Evolutionary conservation across 2,329 filamentous ascomycete species (phyloP), one percentile per base, ranked within the genome.

Genomic region (Pseudogymnoascus pannorum): DNA sequence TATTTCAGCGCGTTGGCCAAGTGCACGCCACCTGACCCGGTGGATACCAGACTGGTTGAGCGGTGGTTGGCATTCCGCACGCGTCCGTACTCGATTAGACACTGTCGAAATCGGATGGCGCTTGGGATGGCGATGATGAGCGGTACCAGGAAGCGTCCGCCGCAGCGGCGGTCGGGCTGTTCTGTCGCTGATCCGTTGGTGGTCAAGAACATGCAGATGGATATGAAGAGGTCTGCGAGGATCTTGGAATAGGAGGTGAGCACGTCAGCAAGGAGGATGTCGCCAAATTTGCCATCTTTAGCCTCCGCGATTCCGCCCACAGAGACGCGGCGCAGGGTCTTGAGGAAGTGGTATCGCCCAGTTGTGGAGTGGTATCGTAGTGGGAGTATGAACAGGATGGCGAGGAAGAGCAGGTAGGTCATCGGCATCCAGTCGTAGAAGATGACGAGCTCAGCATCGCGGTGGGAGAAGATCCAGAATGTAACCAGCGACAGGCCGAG

Each of bases 1-100:
- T 99, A 99, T 75, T 99, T 99, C 69, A 91, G 77, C 8, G 93
- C 93, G 79, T 99, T 99, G 72, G 91, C 92, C 29, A 97, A 79
- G 74, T 97, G 92, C 72, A 93, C 89, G 4, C 89, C 89, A 29
- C 89, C 91, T 86, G 87, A 92, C 31, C 87, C 89, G 1, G 80
- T 75, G 31, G 76, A 76, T 11, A 71, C 68, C 24, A 69, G 68
- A 62, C 73, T 67, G 64, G 77, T 73, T 64, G 73, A 71, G 70
- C 78, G 60, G 66, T 79, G 81, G 70, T 79, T 81, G 66, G 79
- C 78, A 9, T 83, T 79, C 24, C 79, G 79, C 65, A 93, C 89
- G 57, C 92, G 87, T 29, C 82, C 71, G 72, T 90, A 96, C 74
- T 97, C 94, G 64, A 89, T 96, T 65, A 97, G 74, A 74, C 94